Base-by-base conservation (phyloP, 768 basidiomycete species). In the Kwoniella dejecticola region DNA sequence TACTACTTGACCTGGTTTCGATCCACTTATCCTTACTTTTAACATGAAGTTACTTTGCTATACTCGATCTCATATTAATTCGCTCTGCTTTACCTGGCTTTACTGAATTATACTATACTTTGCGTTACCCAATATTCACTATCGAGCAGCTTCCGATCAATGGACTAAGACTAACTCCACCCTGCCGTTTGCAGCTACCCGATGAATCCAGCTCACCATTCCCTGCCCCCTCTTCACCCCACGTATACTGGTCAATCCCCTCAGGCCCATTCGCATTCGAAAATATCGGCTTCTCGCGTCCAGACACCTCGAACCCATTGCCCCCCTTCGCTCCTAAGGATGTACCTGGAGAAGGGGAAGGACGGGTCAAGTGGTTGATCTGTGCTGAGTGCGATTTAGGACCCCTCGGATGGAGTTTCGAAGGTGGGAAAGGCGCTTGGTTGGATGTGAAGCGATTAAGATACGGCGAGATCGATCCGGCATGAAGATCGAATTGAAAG, bases 301-400 rank as follows among this genome's bases (percentile, higher is more conserved):
- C 71, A 2, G 67, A 68, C 24, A 15, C 55, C 0, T 15, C 41
- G 12, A 42, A 46, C 23, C 38, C 50, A 12, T 26, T 61, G 40
- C 59, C 59, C 13, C 4, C 40, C 6, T 45, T 26, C 23, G 29
- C 30, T 17, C 59, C 59, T 12, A 52, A 52, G 21, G 30, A 41
- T 19, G 30, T 31, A 41, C 17, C 42, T 24, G 50, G 21, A 15
- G 19, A 57, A 23, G 19, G 17, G 19, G 0, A 45, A 41, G 54
- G 54, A n/a, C 57, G 66, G 21, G 68, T 78, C 26, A 80, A 80
- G 56, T 80, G 70, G 66, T 59, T 80, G 49, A 77, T 77, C 24
- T 80, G 79, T 61, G 79, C 79, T 4, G 79, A 80, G 44, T 80
- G 79, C 42, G 78, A 80, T 70, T 50, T 77, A n/a, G 79, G 79